Percentiles rank a stretch among this genome's conserved stretches.
These are phyloP conservation scores for Aphanomyces cochlioides DNA, from an alignment of 352 stramenopile species.

Conservation along the genomic window DNA sequence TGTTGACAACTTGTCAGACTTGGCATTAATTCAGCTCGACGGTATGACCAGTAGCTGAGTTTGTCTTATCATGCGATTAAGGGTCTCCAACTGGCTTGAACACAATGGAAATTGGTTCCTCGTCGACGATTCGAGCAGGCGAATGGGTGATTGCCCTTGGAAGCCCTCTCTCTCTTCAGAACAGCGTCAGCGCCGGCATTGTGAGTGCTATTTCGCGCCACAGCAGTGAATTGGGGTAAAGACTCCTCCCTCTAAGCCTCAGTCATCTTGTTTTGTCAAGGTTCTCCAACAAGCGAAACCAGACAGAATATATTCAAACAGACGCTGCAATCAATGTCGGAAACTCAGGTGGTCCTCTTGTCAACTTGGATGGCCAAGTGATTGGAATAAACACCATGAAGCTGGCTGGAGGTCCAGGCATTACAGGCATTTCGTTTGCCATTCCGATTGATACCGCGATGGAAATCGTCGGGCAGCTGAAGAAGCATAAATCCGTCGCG, in stretches of 20 bases:
- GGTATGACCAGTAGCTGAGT: constrained; percentile 37
- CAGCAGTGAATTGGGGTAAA: constrained; percentile 84
- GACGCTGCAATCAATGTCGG: constrained; percentile 92
- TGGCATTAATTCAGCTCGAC: constrained; percentile 87
- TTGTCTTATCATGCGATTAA: constrained; percentile 18
- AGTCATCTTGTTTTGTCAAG: too few species aligned
- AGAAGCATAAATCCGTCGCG: constrained; percentile 82
- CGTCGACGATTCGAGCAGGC: constrained; percentile 71
- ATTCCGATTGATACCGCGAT: constrained; percentile 90
- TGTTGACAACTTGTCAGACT: constrained; percentile 84
- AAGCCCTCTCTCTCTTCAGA: constrained; percentile 87
- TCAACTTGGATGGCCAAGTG: constrained; percentile 91
- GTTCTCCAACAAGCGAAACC: constrained; percentile 42
- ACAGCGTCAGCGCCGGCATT: constrained; percentile 90
- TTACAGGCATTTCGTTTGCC: constrained; percentile 87
- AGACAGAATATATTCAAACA: constrained; percentile 90
- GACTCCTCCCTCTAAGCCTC: too few species aligned
- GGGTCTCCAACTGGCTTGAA: constrained; percentile 45
- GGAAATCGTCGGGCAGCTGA: constrained; percentile 87
- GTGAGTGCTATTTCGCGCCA: constrained; percentile 86
- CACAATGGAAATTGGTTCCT: constrained; percentile 68
- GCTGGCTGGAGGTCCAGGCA: constrained; percentile 68
- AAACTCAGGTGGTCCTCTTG: constrained; percentile 90
- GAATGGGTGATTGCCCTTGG: constrained; percentile 92
- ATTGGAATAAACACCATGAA: constrained; percentile 95